phyloP scores from a whole-genome alignment of 441 rosid species.

The Corymbia calophylla region DNA sequence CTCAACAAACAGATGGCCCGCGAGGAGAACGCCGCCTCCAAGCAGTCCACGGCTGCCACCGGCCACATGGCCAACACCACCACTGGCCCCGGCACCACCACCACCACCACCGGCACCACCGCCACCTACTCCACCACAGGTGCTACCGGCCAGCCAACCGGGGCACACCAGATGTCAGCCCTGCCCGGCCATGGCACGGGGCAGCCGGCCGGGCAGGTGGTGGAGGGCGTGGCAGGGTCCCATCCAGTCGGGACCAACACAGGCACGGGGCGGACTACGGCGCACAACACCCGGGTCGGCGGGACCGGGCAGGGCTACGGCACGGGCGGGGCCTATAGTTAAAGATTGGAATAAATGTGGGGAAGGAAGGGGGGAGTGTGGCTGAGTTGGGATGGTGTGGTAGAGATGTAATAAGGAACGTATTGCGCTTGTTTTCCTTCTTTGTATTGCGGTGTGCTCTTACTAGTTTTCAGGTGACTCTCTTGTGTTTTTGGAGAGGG shows the following conservation, averaged over 20 bases:
- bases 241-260: slow-evolving; percentile 21
- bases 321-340: slow-evolving; percentile 24
- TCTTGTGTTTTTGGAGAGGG: neutral
- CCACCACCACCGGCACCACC: neutral
- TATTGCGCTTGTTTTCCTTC: neutral
- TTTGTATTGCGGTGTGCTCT: neutral
- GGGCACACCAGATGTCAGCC: slow-evolving; percentile 49
- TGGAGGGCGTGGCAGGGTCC: slow-evolving; percentile 20
- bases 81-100: neutral
- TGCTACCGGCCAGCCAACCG: slow-evolving; percentile 21
- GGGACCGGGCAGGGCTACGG: slow-evolving; percentile 15
- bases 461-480: neutral
- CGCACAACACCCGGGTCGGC: slow-evolving; percentile 29
- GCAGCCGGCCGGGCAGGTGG: slow-evolving; percentile 26
- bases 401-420: neutral
- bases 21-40: slow-evolving; percentile 38
- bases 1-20: slow-evolving; percentile 35
- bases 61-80: neutral
- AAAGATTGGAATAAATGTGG: neutral
- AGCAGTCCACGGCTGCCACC: slow-evolving; percentile 7
- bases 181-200: slow-evolving; percentile 53
- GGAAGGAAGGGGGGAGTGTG: neutral
- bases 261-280: slow-evolving; percentile 24
- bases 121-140: slow-evolving; percentile 37
- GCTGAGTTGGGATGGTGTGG: neutral